phyloP scores from a whole-genome alignment of 805 yeast species.

The Wickerhamiella dianesei region DNA sequence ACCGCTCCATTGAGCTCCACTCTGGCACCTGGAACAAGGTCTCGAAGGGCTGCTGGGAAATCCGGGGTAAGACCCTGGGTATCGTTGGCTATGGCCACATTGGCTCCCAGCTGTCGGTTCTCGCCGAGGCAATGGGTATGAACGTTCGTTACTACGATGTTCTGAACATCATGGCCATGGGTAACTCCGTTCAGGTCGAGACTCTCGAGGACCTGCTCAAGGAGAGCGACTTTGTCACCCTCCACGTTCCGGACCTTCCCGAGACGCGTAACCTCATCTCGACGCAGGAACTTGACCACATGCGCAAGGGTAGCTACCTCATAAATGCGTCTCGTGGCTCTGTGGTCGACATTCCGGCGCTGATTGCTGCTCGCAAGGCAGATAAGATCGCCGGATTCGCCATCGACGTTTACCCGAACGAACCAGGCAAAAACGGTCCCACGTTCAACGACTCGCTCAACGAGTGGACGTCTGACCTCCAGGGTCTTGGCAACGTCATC shows the following conservation, averaged over 20 bases:
- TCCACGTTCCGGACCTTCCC: conserved; percentile 88
- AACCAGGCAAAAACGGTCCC: conserved; percentile 94
- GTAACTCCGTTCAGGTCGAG: conserved; percentile 87
- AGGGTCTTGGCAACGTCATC: conserved; percentile 72
- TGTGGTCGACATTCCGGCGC: conserved; percentile 90
- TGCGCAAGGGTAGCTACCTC: conserved; percentile 91
- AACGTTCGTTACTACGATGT: conserved; percentile 88
- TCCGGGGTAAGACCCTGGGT: conserved; percentile 95
- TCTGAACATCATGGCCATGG: conserved; percentile 85
- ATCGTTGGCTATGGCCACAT: conserved; percentile 97
- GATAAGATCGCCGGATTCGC: conserved; percentile 97
- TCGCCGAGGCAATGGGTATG: conserved; percentile 98
- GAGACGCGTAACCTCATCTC: conserved; percentile 87
- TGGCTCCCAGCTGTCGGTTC: conserved; percentile 90
- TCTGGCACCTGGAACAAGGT: conserved; percentile 98
- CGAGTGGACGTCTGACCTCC: conserved; percentile 70
- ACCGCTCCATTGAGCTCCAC: conserved; percentile 90
- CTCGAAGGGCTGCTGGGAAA: conserved; percentile 91
- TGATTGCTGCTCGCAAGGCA: conserved; percentile 77
- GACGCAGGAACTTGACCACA: conserved; percentile 81
- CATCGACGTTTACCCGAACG: conserved; percentile 88
- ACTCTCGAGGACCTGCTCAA: conserved; percentile 71
- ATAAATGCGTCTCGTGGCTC: conserved; percentile 97
- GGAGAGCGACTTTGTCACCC: conserved; percentile 75
- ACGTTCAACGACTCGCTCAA: conserved; percentile 64